A percentile compares a stretch with the other conserved stretches of the same genome.
Evolutionary conservation across 805 yeast genomes (phyloP).

Genomic region (Metschnikowia dekortorum): DNA sequence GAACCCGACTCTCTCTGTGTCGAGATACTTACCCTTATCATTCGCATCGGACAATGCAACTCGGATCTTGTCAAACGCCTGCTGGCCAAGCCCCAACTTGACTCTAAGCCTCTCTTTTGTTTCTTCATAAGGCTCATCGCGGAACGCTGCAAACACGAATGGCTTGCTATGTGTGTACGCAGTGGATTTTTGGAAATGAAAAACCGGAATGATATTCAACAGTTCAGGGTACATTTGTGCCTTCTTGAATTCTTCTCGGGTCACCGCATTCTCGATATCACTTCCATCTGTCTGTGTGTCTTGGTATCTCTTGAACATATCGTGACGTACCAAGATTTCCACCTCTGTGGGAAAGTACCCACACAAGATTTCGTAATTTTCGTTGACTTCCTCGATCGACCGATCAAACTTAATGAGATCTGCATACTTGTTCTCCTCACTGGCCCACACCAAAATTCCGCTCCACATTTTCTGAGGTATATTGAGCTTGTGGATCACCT

Average conservation of each 20-base stretch:
- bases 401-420: slow-evolving; percentile 36
- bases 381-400: slow-evolving; percentile 30
- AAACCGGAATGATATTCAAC: slow-evolving; percentile 54
- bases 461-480: slow-evolving; percentile 45
- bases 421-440: slow-evolving; percentile 35
- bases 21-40: slow-evolving; percentile 43
- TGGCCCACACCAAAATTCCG: slow-evolving; percentile 56
- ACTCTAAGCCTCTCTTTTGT: slow-evolving; percentile 66
- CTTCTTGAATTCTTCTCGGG: slow-evolving; percentile 13
- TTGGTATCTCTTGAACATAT: slow-evolving; percentile 26
- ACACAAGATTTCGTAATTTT: slow-evolving; percentile 34
- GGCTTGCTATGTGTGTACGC: slow-evolving; percentile 76
- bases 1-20: slow-evolving; percentile 47
- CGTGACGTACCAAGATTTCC: slow-evolving; percentile 33
- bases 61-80: slow-evolving; percentile 72
- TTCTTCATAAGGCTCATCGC: slow-evolving; percentile 59
- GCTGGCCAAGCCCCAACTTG: slow-evolving; percentile 70
- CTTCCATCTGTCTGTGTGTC: slow-evolving; percentile 17
- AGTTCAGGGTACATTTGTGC: slow-evolving; percentile 23
- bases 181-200: slow-evolving; percentile 72
- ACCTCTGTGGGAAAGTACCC: slow-evolving; percentile 43
- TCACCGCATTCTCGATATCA: slow-evolving; percentile 24
- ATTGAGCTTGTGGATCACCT: slow-evolving; percentile 51
- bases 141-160: slow-evolving; percentile 66
- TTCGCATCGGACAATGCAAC: slow-evolving; percentile 50